Percentiles rank a stretch among this genome's conserved stretches.
These are phyloP conservation scores for Phyllosticta paracitricarpa DNA, from an alignment of 2,329 filamentous ascomycete species.

Conservation along the genomic window DNA sequence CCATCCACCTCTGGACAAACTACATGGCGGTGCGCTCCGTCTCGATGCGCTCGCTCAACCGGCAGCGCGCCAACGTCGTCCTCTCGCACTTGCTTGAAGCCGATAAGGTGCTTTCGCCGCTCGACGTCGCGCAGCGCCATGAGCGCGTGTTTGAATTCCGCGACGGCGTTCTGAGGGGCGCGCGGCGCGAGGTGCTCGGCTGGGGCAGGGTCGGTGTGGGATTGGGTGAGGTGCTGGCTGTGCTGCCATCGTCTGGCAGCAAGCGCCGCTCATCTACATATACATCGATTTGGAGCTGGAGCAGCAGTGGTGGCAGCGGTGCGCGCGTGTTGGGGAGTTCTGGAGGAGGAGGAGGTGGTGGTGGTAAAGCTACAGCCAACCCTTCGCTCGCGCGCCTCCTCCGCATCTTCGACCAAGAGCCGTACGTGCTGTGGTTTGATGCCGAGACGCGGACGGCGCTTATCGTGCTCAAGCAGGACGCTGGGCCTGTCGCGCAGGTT, in stretches of 20 bases:
- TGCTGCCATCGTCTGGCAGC: slow-evolving; percentile 9
- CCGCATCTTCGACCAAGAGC: slow-evolving; percentile 39
- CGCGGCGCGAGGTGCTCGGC: slow-evolving; percentile 37
- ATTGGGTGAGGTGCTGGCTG: slow-evolving; percentile 26
- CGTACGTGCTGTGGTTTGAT: slow-evolving; percentile 54
- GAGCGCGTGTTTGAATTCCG: slow-evolving; percentile 49
- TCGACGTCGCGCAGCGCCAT: slow-evolving; percentile 46
- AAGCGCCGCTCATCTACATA: too few relatives aligned
- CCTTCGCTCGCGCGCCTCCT: slow-evolving; percentile 38
- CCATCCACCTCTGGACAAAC: slow-evolving; percentile 73
- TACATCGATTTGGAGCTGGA: background rate
- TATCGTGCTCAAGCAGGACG: slow-evolving; percentile 55
- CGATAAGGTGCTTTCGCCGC: slow-evolving; percentile 48
- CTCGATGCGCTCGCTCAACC: slow-evolving; percentile 72
- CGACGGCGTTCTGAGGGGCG: slow-evolving; percentile 56
- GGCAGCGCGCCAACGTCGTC: slow-evolving; percentile 74
- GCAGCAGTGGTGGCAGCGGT: slow-evolving; percentile 6
- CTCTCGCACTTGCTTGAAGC: slow-evolving; percentile 46
- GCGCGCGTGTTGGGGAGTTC: slow-evolving; percentile 15
- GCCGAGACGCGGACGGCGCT: slow-evolving; percentile 32
- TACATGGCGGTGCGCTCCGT: slow-evolving; percentile 78
- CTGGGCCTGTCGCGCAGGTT: slow-evolving; percentile 41
- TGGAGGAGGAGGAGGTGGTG: slow-evolving; percentile 8
- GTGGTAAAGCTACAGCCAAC: slow-evolving; percentile 2
- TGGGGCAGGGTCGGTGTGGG: slow-evolving; percentile 45